These are phyloP conservation scores for Lecanosticta acicola DNA, from an alignment of 2,329 filamentous ascomycete species.

Conservation along the genomic window DNA sequence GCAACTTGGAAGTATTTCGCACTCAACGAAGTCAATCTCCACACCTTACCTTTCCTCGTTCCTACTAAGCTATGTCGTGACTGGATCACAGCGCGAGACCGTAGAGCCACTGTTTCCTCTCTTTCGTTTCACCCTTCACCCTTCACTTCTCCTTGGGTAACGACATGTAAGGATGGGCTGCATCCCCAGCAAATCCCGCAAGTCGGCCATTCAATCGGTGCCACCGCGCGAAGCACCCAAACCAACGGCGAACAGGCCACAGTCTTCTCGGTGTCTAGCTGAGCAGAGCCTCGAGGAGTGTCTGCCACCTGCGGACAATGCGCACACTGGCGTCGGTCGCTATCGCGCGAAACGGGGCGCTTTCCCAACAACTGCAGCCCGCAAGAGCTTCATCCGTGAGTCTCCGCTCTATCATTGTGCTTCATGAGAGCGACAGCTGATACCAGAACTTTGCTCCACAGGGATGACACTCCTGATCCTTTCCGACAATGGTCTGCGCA, in stretches of 20 bases:
- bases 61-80: no score
- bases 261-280: background rate
- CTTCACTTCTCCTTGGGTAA: no score
- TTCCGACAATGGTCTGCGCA: slow-evolving; percentile 12
- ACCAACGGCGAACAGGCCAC: background rate
- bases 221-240: no score
- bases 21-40: slow-evolving; percentile 4
- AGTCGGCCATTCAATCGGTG: background rate
- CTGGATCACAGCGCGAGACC: no score
- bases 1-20: no score
- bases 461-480: slow-evolving; percentile 13
- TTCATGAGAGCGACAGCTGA: no score
- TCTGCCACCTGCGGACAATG: slow-evolving; percentile 8
- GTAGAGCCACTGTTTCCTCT: no score
- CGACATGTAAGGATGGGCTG: no score
- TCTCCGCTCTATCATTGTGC: slow-evolving; percentile 1
- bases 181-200: background rate
- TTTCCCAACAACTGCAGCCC: slow-evolving; percentile 11
- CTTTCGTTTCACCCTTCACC: no score
- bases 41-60: background rate
- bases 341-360: slow-evolving; percentile 3
- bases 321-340: slow-evolving; percentile 1
- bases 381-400: slow-evolving; percentile 16
- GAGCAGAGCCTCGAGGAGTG: slow-evolving; percentile 6
- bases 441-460: slow-evolving; percentile 1